A percentile compares a stretch with the other conserved stretches of the same genome.
These are phyloP conservation scores for Saprolegnia parasitica DNA, from an alignment of 352 stramenopile species.

Conservation along the genomic window DNA sequence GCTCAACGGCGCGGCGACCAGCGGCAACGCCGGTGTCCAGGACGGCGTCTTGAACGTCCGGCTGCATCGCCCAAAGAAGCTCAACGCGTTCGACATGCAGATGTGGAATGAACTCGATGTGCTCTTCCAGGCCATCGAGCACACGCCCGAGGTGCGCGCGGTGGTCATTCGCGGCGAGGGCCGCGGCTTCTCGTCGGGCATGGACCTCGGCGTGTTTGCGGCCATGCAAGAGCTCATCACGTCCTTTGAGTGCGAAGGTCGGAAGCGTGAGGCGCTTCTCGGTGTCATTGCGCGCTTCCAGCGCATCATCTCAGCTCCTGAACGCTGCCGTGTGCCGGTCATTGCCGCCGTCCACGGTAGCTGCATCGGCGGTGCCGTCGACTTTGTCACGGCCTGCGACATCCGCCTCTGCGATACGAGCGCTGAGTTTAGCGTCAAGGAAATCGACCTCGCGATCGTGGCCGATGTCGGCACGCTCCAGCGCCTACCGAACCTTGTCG, in stretches of 20 bases:
- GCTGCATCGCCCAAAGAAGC: conserved; percentile 72
- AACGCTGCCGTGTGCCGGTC: conserved; percentile 79
- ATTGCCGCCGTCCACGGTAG: conserved; percentile 73
- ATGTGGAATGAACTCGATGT: conserved; percentile 80
- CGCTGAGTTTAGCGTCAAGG: conserved; percentile 80
- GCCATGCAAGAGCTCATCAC: conserved; percentile 62
- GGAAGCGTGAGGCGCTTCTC: conserved; percentile 78
- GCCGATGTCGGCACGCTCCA: conserved; percentile 86
- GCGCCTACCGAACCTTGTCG: conserved; percentile 77
- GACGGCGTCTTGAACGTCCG: conserved; percentile 69
- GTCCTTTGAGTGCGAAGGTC: conserved; percentile 61
- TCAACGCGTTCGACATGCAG: conserved; percentile 88
- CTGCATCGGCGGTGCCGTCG: conserved; percentile 81
- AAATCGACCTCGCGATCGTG: conserved; percentile 86
- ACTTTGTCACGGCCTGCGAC: conserved; percentile 86
- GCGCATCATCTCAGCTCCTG: conserved; percentile 72
- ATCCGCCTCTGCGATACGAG: conserved; percentile 80
- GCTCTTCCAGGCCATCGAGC: conserved; percentile 63
- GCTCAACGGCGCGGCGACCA: not conserved
- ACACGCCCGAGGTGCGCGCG: conserved; percentile 58
- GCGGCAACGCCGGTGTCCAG: conserved; percentile 3
- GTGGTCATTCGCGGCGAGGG: conserved; percentile 77
- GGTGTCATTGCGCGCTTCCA: conserved; percentile 80
- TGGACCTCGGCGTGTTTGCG: conserved; percentile 85
- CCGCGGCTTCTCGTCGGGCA: conserved; percentile 81